Evolutionary conservation across 2,329 filamentous ascomycete species (phyloP), one percentile per base, ranked within the genome.

Genomic region (Verticillium albo-atrum): DNA sequence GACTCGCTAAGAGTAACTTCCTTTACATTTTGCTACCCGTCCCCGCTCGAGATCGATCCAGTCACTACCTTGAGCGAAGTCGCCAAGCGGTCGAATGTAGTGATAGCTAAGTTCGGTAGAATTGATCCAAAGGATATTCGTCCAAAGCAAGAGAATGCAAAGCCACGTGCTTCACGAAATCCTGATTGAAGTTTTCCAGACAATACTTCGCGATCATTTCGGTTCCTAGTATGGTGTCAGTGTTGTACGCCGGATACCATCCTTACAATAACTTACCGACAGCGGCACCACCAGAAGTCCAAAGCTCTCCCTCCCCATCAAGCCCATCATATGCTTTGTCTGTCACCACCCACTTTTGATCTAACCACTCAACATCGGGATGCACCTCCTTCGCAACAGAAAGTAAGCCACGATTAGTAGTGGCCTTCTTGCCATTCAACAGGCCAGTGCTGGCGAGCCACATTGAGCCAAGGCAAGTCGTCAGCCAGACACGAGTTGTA

Each of bases 401-500:
- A 32, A 76, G 51, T 52, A 70, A 62, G 47, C 65, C 60, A 9
- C 73, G 63, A 55, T 77, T 77, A n/a, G 73, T 75, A 2, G 75
- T 77, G 12, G 68, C 70, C 61, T 71, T 74, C 66, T 68, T 71
- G 2, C 74, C 75, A 12, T 73, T 67, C 59, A 77, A 58, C 27
- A 72, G 64, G 0, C 74, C 75, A 9, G 70, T 61, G 56, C 62
- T 67, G 1, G 75, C 75, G n/a, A 77, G 61, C 75, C 76, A 77
- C 63, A 75, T 64, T 1, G 65, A 68, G 3, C 75, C 74, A 17
- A 69, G 69, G 61, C 75, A 77, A 3, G 73, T 77, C 3, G 73
- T 73, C 62, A 77, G 51, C 58, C 74, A 74, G 26, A 70, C 66
- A 26, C 66, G 70, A 6, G 73, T 74, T 67, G 67, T 66, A 58